Evolutionary conservation across 768 basidiomycete species (phyloP), one percentile per base, ranked within the genome.

Genomic region (Lactarius trivialis): DNA sequence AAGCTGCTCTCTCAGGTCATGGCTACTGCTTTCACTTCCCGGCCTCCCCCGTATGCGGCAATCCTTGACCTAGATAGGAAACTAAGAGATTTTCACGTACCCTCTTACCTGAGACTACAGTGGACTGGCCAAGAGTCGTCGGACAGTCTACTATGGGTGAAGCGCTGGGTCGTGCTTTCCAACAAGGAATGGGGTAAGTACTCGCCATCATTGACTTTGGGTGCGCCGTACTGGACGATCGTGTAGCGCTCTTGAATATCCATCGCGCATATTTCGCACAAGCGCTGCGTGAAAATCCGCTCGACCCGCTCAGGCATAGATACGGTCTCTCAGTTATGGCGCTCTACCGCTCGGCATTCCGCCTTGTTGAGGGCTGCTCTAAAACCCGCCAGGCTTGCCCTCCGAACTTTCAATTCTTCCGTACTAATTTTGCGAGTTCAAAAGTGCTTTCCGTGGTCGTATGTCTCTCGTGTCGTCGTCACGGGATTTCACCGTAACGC

Each of bases 311-410:
- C 53, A 78, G 77, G 60, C 86, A 89, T 67, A 79, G 76, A 67
- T 89, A 83, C 70, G 78, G 82, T 0, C 83, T 85, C 1, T 91
- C 89, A 1, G 84, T 89, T 6, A 79, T 86, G 71, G 85, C 89
- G 0, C 81, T 82, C 15, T 89, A 87, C 72, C 84, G 86, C 2
- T 86, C 85, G 2, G 83, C 86, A 4, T 89, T 85, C 83, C 76
- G 87, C 17, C 68, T 88, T 33, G 81, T 85, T 43, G 76, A 80
- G 51, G 76, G 77, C 0, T 73, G 86, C 56, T 73, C 74, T 19
- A 70, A 77, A n/a, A 72, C 77, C 1, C 81, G 79, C 73, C 69
- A 70, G 17, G 62, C 68, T 21, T 71, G 75, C 5, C 78, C 82
- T 1, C 56, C 52, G 12, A 56, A 51, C 24, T 71, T 76, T 2